A percentile compares a stretch with the other conserved stretches of the same genome.
These are phyloP conservation scores for Naganishia vishniacii DNA, from an alignment of 768 basidiomycete species.

Conservation along the genomic window DNA sequence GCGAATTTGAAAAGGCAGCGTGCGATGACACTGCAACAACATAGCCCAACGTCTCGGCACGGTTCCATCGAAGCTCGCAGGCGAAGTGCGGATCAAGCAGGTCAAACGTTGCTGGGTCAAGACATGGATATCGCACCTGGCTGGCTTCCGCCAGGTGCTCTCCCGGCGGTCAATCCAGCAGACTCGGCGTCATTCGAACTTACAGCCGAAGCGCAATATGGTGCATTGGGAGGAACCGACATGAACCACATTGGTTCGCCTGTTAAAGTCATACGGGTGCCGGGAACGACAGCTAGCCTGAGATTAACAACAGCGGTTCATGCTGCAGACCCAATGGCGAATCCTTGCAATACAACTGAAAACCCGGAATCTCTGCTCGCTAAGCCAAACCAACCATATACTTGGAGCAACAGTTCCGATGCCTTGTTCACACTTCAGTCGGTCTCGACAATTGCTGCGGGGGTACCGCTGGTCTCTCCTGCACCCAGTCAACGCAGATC, in stretches of 20 bases:
- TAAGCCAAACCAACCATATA: not conserved
- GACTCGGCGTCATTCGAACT: slow-evolving; percentile 4
- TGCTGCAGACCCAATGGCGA: not conserved
- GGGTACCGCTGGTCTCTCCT: slow-evolving; percentile 33
- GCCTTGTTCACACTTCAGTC: slow-evolving; percentile 16
- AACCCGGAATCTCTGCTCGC: too few species aligned
- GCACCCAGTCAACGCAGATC: slow-evolving; percentile 18
- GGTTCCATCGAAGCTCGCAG: not conserved
- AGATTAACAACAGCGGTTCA: not conserved
- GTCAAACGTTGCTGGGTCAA: not conserved
- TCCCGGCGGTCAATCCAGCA: slow-evolving; percentile 17
- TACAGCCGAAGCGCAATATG: slow-evolving; percentile 9
- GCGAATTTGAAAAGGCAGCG: not conserved
- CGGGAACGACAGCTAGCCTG: not conserved
- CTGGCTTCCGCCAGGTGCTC: slow-evolving; percentile 15
- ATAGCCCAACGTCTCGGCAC: not conserved
- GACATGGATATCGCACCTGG: not conserved
- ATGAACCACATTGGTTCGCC: slow-evolving; percentile 2
- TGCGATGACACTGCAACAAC: slow-evolving; percentile 11
- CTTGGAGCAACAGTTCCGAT: not conserved
- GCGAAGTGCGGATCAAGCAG: slow-evolving; percentile 7
- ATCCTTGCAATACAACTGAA: too few species aligned
- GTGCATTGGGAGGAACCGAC: slow-evolving; percentile 12
- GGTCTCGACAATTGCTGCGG: slow-evolving; percentile 11
- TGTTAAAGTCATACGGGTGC: slow-evolving; percentile 5